These are phyloP conservation scores for Podila epigama DNA, from an alignment of 192 early-diverging fungal species.

Conservation along the genomic window DNA sequence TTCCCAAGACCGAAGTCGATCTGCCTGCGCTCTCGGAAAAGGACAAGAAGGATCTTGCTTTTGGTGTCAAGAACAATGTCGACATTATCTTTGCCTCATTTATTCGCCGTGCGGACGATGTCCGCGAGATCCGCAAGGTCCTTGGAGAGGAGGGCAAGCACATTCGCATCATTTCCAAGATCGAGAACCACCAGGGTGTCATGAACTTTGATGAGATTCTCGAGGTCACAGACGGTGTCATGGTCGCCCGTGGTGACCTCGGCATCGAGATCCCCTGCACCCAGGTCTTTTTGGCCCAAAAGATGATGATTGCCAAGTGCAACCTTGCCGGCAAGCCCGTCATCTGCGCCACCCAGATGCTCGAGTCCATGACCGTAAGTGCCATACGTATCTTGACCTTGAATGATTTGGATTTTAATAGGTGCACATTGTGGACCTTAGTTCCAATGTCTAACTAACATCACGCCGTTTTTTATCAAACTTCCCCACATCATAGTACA, in stretches of 20 bases:
- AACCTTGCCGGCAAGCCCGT: conserved; percentile 97
- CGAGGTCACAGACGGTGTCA: conserved; percentile 92
- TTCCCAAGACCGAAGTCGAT: conserved; percentile 92
- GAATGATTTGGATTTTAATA: neutral
- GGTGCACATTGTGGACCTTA: too few species aligned
- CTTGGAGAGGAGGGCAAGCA: conserved; percentile 80
- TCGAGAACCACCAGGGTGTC: conserved; percentile 97
- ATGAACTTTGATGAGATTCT: conserved; percentile 99
- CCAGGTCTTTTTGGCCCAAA: conserved; percentile 92
- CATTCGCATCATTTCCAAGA: conserved; percentile 98
- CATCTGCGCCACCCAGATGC: conserved; percentile 98
- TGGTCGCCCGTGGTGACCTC: conserved; percentile 98
- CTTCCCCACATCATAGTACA: conserved; percentile 52
- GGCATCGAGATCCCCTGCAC: conserved; percentile 97
- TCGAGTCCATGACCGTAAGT: conserved; percentile 90
- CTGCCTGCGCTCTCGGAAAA: conserved; percentile 96
- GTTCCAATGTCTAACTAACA: too few species aligned
- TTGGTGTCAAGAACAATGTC: conserved; percentile 93
- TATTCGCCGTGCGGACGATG: conserved; percentile 91
- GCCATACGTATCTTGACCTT: neutral
- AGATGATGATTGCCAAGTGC: conserved; percentile 99
- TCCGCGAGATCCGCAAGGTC: conserved; percentile 85
- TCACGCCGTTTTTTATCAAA: neutral
- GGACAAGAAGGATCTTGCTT: conserved; percentile 89
- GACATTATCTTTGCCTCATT: conserved; percentile 98